Base-by-base conservation (phyloP, 1,284 basidiomycete species). In the Leucoagaricus sp. region DNA sequence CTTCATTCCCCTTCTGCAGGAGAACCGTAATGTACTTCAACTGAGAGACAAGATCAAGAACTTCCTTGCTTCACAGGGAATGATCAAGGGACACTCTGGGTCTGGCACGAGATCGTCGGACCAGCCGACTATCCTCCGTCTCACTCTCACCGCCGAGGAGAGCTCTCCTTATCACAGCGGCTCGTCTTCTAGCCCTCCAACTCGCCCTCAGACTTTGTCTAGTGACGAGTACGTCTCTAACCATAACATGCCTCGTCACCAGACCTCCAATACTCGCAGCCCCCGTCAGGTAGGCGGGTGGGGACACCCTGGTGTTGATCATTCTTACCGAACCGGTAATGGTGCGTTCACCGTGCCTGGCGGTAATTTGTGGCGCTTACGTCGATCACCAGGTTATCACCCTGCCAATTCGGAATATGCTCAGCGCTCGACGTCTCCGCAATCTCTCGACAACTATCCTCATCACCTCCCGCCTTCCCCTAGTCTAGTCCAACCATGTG, bases 51-150 rank as follows among this genome's bases (percentile, higher is more conserved):
- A 84, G 71, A 91, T 92, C 66, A 92, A 91, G 73, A 72, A 72
- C 2, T 89, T 89, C 66, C 79, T 91, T 34, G 87, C 87, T 0
- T 81, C 86, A 0, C 87, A 91, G 68, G 89, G 89, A 55, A 89
- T 91, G 87, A 91, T 92, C 71, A 91, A 91, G 69, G 89, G 89
- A 38, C 89, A 91, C 65, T 86, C 89, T 25, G 86, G 85, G 53
- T 75, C 85, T 33, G 84, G 82, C 1, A 77, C 84, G 36, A 84
- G 85, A 34, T 69, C 74, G 23, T 64, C 73, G 25, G 84, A 84
- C 28, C 58, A 57, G 33, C 57, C 58, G n/a, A 45, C 41, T n/a
- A 49, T 53, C 23, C 55, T 53, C n/a, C 70, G 78, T 42, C 75
- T 87, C 57, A 55, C 74, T 75, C 25, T 52, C 40, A 41, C 31